Conservation (phyloP, 2,329 filamentous ascomycete species). For the Torrubiellomyces zombiae region DNA sequence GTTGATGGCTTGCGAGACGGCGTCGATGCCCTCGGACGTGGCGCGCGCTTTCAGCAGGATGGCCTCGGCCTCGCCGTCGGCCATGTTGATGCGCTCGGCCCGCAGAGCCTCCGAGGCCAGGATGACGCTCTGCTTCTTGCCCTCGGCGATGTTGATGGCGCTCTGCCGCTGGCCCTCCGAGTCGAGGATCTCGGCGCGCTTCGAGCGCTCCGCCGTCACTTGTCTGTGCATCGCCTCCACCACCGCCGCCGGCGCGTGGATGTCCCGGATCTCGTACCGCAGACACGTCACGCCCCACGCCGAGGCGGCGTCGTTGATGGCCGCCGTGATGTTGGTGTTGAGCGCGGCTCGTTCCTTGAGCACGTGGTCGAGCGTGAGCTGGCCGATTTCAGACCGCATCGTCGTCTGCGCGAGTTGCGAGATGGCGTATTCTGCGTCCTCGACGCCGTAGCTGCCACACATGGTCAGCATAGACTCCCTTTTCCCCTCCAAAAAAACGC, state of each 20-base stretch:
- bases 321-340: constrained; percentile 96
- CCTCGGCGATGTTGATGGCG: constrained; percentile 97
- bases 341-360: constrained; percentile 91
- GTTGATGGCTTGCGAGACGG: constrained; percentile 60
- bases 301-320: constrained; percentile 93
- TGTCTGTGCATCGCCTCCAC: constrained; percentile 97
- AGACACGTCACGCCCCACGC: constrained; percentile 95
- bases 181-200: constrained; percentile 93
- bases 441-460: constrained; percentile 83
- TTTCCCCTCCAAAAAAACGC: too few relatives aligned
- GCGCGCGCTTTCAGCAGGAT: constrained; percentile 74
- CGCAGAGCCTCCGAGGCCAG: constrained; percentile 83
- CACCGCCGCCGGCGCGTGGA: constrained; percentile 84
- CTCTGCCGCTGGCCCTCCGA: constrained; percentile 93
- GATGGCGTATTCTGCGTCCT: constrained; percentile 97
- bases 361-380: constrained; percentile 90
- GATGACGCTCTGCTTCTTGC: constrained; percentile 92
- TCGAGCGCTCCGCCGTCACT: constrained; percentile 91
- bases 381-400: constrained; percentile 96
- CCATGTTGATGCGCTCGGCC: constrained; percentile 84
- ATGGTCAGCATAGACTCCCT: too few relatives aligned
- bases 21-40: constrained; percentile 76
- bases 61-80: constrained; percentile 83
- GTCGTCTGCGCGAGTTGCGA: constrained; percentile 95
- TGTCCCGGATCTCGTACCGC: constrained; percentile 95